Percentiles rank a stretch among this genome's conserved stretches.
Evolutionary conservation across 1,139 yeast genomes (phyloP).

Genomic region (Hansenula lynferdii): DNA sequence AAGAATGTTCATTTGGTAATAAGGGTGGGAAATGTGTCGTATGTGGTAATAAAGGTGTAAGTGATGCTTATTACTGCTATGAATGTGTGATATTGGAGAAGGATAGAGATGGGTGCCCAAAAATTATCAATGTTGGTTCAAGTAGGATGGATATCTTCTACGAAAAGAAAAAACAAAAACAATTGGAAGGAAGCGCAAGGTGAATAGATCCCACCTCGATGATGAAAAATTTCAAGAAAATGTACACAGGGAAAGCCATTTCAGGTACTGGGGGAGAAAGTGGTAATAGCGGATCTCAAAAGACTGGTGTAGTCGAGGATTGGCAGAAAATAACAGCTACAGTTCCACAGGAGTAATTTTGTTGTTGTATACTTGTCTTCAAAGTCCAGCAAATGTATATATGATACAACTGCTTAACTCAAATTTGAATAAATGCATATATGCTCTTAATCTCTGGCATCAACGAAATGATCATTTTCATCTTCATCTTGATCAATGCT

Average conservation of each 20-base stretch:
- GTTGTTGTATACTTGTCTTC: too few species aligned
- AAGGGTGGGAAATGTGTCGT: conserved; percentile 61
- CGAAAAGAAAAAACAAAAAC: conserved; percentile 41
- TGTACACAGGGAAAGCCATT: too few species aligned
- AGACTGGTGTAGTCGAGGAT: too few species aligned
- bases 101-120: conserved; percentile 92
- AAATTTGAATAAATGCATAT: too few species aligned
- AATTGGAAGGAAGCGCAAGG: conserved; percentile 4
- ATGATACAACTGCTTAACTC: too few species aligned
- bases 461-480: conserved; percentile 3
- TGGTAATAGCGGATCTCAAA: too few species aligned
- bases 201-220: background rate
- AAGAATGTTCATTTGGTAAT: conserved; percentile 79
- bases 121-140: conserved; percentile 75
- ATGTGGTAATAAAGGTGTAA: conserved; percentile 60
- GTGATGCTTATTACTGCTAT: conserved; percentile 77
- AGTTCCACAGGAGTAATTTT: too few species aligned
- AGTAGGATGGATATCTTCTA: conserved; percentile 64
- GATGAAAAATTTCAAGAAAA: too few species aligned
- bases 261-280: too few species aligned
- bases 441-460: background rate
- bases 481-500: background rate
- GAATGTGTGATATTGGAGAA: conserved; percentile 81
- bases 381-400: too few species aligned
- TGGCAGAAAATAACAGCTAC: too few species aligned